Conservation (phyloP, 257 asterid species). For the Leptodermis oblonga region DNA sequence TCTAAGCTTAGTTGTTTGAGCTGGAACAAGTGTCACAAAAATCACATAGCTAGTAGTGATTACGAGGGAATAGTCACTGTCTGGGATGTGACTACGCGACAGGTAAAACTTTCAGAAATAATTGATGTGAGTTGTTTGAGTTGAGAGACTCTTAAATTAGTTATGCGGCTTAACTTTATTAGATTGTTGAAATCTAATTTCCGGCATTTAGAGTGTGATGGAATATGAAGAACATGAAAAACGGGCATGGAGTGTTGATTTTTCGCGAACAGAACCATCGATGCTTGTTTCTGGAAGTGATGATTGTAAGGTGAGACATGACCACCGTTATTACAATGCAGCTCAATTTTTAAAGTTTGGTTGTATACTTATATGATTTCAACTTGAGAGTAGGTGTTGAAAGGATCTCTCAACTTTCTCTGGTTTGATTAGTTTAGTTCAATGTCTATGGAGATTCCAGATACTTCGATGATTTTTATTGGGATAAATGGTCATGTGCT, state of each 20-base stretch:
- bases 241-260: constrained; percentile 54
- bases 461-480: neutral
- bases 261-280: constrained; percentile 42
- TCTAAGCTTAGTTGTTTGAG: constrained; percentile 50
- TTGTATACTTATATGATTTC: neutral
- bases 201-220: constrained; percentile 35
- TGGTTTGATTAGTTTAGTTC: neutral
- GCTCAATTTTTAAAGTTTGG: neutral
- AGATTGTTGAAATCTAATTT: neutral
- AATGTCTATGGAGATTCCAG: neutral
- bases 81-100: constrained; percentile 45
- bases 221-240: constrained; percentile 52
- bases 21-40: constrained; percentile 42
- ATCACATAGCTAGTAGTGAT: constrained; percentile 47
- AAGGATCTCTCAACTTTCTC: neutral
- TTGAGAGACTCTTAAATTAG: neutral
- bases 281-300: constrained; percentile 55
- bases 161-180: neutral
- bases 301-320: constrained; percentile 39
- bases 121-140: neutral
- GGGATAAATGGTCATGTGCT: neutral
- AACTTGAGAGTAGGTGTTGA: neutral
- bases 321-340: neutral
- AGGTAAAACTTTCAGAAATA: constrained; percentile 23
- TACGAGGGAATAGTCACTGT: constrained; percentile 50